A percentile compares a stretch with the other conserved stretches of the same genome.
These are phyloP conservation scores for Avena atlantica DNA, from an alignment of 176 grass and related monocot genomes.

Conservation along the genomic window DNA sequence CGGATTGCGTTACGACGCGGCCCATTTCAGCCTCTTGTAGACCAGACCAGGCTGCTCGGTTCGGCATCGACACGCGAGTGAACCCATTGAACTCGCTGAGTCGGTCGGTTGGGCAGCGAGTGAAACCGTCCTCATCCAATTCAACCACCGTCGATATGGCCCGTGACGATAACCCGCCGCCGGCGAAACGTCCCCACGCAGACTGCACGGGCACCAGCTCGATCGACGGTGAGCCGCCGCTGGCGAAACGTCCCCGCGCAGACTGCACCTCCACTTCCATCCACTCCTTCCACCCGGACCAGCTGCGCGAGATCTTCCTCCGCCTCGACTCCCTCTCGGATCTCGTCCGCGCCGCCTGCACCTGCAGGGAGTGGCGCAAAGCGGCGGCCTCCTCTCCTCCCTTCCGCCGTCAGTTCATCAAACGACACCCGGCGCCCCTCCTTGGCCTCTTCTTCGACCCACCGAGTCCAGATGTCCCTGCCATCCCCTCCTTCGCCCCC, in stretches of 20 bases:
- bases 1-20: background rate
- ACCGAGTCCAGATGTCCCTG: background rate
- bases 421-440: background rate
- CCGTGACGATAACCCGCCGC: background rate
- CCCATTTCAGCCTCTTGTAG: background rate
- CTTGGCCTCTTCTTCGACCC: constrained; percentile 20
- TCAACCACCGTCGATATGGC: background rate
- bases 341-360: constrained; percentile 11
- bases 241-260: background rate
- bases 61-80: background rate
- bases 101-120: background rate
- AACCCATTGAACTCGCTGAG: background rate
- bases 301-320: background rate
- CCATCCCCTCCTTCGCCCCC: constrained; percentile 7
- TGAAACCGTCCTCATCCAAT: background rate
- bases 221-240: background rate
- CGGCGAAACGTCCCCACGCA: background rate
- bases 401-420: constrained; percentile 26
- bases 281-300: background rate
- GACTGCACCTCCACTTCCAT: background rate
- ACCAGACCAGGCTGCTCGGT: background rate
- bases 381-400: background rate
- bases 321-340: background rate
- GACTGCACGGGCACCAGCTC: background rate
- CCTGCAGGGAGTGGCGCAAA: background rate